These are phyloP conservation scores for Gentiana dahurica DNA, from an alignment of 257 asterid species.

Conservation along the genomic window DNA sequence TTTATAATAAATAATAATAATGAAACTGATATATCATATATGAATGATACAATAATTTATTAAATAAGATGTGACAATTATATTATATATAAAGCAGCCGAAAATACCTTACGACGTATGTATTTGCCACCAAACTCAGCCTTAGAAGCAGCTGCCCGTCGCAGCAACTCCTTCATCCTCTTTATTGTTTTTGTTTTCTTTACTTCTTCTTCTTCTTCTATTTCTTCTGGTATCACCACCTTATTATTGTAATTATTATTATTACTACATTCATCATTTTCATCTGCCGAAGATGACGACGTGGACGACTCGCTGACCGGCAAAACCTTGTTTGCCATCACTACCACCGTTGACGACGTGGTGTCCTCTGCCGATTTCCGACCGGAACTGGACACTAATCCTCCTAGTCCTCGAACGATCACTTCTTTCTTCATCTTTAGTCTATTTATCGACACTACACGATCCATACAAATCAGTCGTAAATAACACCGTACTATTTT, in stretches of 20 bases:
- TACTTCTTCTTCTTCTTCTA: constrained; percentile 26
- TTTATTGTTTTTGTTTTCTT: constrained; percentile 39
- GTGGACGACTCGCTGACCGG: constrained; percentile 32
- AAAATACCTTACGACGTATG: constrained; percentile 41
- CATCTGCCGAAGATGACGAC: constrained; percentile 13
- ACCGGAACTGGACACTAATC: neutral
- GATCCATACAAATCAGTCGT: too few species aligned
- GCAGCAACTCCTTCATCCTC: constrained; percentile 57
- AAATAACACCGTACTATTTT: too few species aligned
- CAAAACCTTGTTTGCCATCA: constrained; percentile 39
- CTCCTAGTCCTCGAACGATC: constrained; percentile 25
- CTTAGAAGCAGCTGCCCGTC: constrained; percentile 66
- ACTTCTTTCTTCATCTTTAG: constrained; percentile 51
- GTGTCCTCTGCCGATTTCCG: constrained; percentile 20
- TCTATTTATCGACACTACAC: neutral
- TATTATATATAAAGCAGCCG: too few species aligned
- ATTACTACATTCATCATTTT: constrained; percentile 15
- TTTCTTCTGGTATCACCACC: constrained; percentile 16
- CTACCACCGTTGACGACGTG: neutral
- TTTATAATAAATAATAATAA: too few species aligned
- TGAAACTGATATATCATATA: too few species aligned
- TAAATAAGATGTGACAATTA: too few species aligned
- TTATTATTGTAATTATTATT: neutral
- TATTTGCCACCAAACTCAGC: constrained; percentile 47
- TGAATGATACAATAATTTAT: too few species aligned